Percentiles rank a stretch among this genome's conserved stretches.
These are phyloP conservation scores for Acanthamoeba royreba DNA, from an alignment of 208 protist species.

Conservation along the genomic window DNA sequence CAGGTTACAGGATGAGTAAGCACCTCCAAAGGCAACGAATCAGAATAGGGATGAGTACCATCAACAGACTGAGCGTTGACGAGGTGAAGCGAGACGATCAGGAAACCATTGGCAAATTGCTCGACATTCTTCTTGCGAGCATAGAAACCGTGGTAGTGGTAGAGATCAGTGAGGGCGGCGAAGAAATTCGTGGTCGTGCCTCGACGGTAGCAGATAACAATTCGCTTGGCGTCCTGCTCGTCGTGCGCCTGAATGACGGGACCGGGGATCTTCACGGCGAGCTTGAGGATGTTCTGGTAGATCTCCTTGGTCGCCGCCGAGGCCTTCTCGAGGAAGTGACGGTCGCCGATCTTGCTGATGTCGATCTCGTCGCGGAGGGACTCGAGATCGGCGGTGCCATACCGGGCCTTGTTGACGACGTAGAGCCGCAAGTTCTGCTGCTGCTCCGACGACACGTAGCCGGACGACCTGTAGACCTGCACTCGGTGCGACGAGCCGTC, in stretches of 20 bases:
- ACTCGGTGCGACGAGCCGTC: conserved; percentile 35
- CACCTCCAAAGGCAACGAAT: no score
- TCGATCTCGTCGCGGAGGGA: not conserved
- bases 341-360: conserved; percentile 54
- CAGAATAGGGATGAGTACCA: not conserved
- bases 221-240: not conserved
- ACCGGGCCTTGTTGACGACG: not conserved
- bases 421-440: conserved; percentile 9
- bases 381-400: not conserved
- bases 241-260: conserved; percentile 37
- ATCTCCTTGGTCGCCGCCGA: conserved; percentile 70
- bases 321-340: conserved; percentile 61
- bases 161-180: conserved; percentile 55
- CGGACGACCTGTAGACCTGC: conserved; percentile 1
- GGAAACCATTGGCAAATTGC: conserved; percentile 67
- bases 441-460: not conserved
- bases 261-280: conserved; percentile 62
- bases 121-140: conserved; percentile 64
- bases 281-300: conserved; percentile 80
- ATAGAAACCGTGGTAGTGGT: conserved; percentile 65
- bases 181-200: conserved; percentile 54
- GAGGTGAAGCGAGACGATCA: conserved; percentile 60
- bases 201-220: conserved; percentile 37
- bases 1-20: not conserved
- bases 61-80: no score